These are phyloP conservation scores for Cyberlindnera maritima DNA, from an alignment of 805 yeast species.

Conservation along the genomic window DNA sequence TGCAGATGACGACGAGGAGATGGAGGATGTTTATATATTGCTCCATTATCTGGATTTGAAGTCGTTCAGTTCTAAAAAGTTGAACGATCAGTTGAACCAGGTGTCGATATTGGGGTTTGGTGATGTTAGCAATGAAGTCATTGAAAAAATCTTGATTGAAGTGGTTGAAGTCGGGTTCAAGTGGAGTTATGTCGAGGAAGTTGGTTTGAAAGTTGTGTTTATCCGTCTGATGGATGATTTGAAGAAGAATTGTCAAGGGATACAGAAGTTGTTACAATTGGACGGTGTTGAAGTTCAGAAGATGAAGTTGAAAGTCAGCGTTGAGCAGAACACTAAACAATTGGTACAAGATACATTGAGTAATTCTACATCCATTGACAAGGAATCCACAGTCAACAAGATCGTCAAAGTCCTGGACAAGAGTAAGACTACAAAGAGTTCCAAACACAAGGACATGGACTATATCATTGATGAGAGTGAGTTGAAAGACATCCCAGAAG, in stretches of 20 bases:
- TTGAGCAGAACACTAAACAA: conserved; percentile 14
- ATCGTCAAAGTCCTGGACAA: conserved; percentile 5
- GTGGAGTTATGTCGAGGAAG: conserved; percentile 39
- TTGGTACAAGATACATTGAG: conserved; percentile 13
- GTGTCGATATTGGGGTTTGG: conserved; percentile 36
- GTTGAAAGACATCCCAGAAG: conserved; percentile 53
- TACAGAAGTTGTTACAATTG: conserved; percentile 2
- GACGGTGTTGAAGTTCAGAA: neutral
- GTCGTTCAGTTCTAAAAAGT: conserved; percentile 28
- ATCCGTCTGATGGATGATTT: conserved; percentile 27
- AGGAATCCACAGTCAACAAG: neutral
- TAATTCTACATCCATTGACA: neutral
- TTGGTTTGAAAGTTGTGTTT: conserved; percentile 34
- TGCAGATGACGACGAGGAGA: neutral
- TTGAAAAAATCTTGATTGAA: conserved; percentile 34
- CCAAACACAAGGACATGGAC: conserved; percentile 14
- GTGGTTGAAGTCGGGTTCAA: too few relatives aligned
- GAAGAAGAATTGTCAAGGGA: neutral
- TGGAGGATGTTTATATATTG: conserved; percentile 10
- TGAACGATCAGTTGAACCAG: conserved; percentile 34
- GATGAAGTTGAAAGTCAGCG: conserved; percentile 4
- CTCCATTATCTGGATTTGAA: conserved; percentile 26
- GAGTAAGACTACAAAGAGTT: conserved; percentile 1
- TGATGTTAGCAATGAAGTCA: conserved; percentile 27
- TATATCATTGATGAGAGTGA: conserved; percentile 59